phyloP scores from a whole-genome alignment of 495 filamentous ascomycete genomes.

The Hypoxylon fragiforme region DNA sequence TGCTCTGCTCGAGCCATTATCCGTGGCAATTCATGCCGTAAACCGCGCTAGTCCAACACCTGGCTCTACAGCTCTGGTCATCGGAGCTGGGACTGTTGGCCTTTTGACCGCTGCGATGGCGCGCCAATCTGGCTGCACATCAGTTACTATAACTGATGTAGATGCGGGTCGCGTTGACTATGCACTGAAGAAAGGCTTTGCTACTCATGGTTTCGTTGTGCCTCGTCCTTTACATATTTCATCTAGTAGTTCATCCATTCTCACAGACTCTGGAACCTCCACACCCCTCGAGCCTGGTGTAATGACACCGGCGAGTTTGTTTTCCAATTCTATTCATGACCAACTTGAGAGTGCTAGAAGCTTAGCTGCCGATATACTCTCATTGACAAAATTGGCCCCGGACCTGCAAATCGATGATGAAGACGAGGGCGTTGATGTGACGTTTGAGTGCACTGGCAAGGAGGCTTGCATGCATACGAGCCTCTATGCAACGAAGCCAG shows the following conservation, averaged over 20 bases:
- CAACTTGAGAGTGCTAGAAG: conserved; percentile 62
- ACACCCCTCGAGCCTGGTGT: conserved; percentile 46
- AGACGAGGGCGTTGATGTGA: conserved; percentile 69
- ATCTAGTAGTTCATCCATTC: conserved; percentile 46
- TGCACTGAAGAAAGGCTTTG: conserved; percentile 70
- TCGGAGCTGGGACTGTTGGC: conserved; percentile 86
- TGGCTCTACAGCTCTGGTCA: conserved; percentile 69
- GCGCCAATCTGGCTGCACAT: conserved; percentile 66
- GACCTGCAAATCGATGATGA: conserved; percentile 46
- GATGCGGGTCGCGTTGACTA: conserved; percentile 75
- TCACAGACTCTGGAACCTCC: conserved; percentile 45
- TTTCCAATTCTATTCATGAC: conserved; percentile 39
- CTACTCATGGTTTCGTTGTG: conserved; percentile 68
- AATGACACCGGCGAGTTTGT: conserved; percentile 49
- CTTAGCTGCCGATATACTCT: conserved; percentile 56
- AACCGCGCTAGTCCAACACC: conserved; percentile 58
- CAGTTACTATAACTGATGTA: conserved; percentile 82
- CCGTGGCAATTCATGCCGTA: conserved; percentile 82
- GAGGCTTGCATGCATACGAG: conserved; percentile 83
- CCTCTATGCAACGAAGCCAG: conserved; percentile 78
- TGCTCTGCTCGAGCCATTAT: conserved; percentile 82
- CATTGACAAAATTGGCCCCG: conserved; percentile 44
- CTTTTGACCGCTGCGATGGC: conserved; percentile 74
- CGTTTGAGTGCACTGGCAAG: conserved; percentile 92
- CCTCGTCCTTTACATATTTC: conserved; percentile 46